phyloP scores from a whole-genome alignment of 2,329 filamentous ascomycete species.

The Drechslerella dactyloides region DNA sequence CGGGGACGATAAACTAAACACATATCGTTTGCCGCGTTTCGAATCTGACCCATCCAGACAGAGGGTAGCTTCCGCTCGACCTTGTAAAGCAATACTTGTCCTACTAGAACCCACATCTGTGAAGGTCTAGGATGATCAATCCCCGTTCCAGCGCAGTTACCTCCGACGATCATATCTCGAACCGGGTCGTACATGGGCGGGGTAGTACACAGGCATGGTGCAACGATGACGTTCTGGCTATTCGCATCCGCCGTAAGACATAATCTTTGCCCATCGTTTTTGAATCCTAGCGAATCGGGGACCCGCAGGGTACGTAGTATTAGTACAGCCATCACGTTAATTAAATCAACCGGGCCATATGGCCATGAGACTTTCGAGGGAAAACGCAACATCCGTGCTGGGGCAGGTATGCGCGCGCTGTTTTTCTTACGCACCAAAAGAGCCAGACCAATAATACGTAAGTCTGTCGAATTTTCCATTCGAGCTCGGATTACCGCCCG shows the following conservation, averaged over 20 bases:
- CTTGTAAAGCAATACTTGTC: conserved; percentile 12
- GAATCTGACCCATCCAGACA: conserved; percentile 14
- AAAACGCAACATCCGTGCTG: no score
- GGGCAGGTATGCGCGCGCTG: no score
- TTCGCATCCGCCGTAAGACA: neutral
- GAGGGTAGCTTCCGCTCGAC: conserved; percentile 2
- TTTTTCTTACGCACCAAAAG: neutral
- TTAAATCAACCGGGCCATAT: no score
- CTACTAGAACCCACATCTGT: conserved; percentile 19
- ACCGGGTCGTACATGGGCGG: neutral
- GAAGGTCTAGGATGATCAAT: conserved; percentile 11
- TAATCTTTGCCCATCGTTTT: no score
- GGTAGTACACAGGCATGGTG: conserved; percentile 2
- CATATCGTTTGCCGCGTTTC: neutral
- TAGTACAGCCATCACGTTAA: no score
- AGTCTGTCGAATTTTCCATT: neutral
- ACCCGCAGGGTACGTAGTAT: no score
- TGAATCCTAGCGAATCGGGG: no score
- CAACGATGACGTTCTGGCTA: neutral
- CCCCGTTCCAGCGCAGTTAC: neutral
- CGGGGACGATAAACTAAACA: conserved; percentile 17
- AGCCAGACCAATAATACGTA: neutral
- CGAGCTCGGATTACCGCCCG: neutral
- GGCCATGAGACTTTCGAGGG: no score
- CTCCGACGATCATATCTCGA: neutral